Conservation (phyloP, 176 grass and related monocot species). For the Bonia amplexicaulis region DNA sequence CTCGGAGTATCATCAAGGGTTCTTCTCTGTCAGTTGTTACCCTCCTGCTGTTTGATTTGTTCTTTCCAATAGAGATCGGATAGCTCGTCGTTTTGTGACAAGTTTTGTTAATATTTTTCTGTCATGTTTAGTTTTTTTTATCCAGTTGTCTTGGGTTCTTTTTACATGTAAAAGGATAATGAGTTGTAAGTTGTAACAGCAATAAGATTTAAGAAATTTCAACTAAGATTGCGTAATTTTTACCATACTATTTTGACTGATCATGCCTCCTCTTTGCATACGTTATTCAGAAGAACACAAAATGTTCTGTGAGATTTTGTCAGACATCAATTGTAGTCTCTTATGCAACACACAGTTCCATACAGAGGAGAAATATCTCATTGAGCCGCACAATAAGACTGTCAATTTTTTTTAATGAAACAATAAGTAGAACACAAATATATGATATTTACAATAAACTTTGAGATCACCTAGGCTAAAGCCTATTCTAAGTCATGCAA, state of each 20-base stretch:
- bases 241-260: not conserved
- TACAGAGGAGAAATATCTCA: not conserved
- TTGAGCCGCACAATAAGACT: not conserved
- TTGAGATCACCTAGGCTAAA: constrained; percentile 2
- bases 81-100: not conserved
- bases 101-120: not conserved
- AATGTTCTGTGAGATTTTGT: not conserved
- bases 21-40: not conserved
- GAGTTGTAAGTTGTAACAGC: not conserved
- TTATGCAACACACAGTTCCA: not conserved
- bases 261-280: not conserved
- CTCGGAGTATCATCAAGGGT: not conserved
- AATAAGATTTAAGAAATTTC: not conserved
- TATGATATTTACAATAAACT: not conserved
- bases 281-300: not conserved
- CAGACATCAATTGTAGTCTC: not conserved
- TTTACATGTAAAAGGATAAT: not conserved
- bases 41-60: constrained; percentile 23
- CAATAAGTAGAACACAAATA: not conserved
- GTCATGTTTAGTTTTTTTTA: not conserved
- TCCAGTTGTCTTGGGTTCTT: not conserved
- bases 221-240: not conserved
- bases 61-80: constrained; percentile 9
- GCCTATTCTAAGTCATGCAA: not conserved
- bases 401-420: not conserved